Evolutionary conservation across 192 early-diverging fungal genomes (phyloP).

Genomic region (Spinellus fusiger): DNA sequence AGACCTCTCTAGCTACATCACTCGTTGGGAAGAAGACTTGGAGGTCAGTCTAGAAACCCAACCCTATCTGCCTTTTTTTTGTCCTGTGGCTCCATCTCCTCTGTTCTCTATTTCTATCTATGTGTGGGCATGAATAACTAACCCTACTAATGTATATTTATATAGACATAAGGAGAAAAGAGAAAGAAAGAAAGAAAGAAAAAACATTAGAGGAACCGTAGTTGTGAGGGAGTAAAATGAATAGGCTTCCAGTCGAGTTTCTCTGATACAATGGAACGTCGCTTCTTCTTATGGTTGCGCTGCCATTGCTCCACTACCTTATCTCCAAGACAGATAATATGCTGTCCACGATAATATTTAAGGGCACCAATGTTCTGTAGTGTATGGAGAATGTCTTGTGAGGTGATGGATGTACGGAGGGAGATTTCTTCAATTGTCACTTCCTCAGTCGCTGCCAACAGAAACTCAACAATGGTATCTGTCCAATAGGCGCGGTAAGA

Average conservation of each 20-base stretch:
- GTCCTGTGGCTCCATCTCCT: too few species aligned
- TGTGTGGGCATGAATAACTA: too few species aligned
- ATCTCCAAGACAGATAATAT: constrained; percentile 83
- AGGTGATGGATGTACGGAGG: constrained; percentile 76
- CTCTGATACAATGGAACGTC: constrained; percentile 65
- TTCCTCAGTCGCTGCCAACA: constrained; percentile 63
- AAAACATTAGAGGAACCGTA: constrained; percentile 59
- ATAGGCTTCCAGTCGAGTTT: constrained; percentile 79
- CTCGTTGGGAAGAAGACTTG: too few species aligned
- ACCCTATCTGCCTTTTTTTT: too few species aligned
- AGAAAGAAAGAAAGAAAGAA: not conserved
- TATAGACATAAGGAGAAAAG: not conserved
- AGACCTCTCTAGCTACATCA: too few species aligned
- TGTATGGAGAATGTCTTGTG: constrained; percentile 88
- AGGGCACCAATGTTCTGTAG: constrained; percentile 83
- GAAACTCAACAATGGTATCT: constrained; percentile 74
- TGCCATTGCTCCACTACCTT: constrained; percentile 79
- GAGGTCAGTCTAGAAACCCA: too few species aligned
- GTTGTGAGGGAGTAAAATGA: constrained; percentile 68
- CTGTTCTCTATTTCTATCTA: too few species aligned
- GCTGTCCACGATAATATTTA: constrained; percentile 87
- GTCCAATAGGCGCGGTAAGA: constrained; percentile 97
- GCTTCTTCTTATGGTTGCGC: constrained; percentile 71
- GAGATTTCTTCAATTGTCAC: constrained; percentile 88
- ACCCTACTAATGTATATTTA: not conserved